A percentile compares a stretch with the other conserved stretches of the same genome.
Conservation (phyloP, 352 stramenopile genomes). For the Thalassiosira hispida region DNA sequence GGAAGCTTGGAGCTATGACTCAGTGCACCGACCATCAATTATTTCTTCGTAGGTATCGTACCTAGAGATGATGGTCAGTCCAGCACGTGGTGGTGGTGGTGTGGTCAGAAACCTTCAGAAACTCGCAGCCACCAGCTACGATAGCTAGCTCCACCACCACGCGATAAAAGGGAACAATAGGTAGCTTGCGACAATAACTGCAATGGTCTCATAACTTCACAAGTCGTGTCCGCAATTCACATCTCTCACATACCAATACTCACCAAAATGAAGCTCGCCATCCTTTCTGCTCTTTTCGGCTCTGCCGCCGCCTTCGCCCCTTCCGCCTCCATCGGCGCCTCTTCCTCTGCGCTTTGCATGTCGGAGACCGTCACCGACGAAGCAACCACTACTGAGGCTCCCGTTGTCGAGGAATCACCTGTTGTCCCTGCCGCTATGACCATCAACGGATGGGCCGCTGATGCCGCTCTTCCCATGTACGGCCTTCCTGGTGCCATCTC, state of each 20-base stretch:
- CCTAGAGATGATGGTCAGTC: too few relatives aligned
- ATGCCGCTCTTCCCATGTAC: slow-evolving; percentile 20
- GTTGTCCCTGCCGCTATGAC: slow-evolving; percentile 6
- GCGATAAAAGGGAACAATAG: too few relatives aligned
- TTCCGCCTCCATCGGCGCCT: slow-evolving; percentile 4
- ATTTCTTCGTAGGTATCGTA: too few relatives aligned
- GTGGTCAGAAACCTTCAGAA: too few relatives aligned
- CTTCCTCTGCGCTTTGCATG: slow-evolving; percentile 32
- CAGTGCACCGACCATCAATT: too few relatives aligned
- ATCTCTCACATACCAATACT: slow-evolving; percentile 1
- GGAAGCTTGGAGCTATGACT: too few relatives aligned
- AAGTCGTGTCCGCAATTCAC: too few relatives aligned
- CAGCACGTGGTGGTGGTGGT: too few relatives aligned
- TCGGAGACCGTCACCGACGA: slow-evolving; percentile 25
- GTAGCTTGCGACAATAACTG: too few relatives aligned
- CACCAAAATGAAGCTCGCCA: slow-evolving; percentile 19
- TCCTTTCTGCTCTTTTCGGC: background rate
- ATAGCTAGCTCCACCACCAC: too few relatives aligned
- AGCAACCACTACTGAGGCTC: background rate
- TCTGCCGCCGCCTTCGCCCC: slow-evolving; percentile 81
- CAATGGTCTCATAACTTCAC: too few relatives aligned
- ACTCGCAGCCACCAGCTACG: too few relatives aligned
- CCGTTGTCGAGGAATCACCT: background rate
- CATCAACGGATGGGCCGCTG: slow-evolving; percentile 41
- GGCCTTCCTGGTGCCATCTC: slow-evolving; percentile 44